Evolutionary conservation across 116 monocot genomes (phyloP), one percentile per base, ranked within the genome.

Genomic region (Phalaenopsis hybrid): DNA sequence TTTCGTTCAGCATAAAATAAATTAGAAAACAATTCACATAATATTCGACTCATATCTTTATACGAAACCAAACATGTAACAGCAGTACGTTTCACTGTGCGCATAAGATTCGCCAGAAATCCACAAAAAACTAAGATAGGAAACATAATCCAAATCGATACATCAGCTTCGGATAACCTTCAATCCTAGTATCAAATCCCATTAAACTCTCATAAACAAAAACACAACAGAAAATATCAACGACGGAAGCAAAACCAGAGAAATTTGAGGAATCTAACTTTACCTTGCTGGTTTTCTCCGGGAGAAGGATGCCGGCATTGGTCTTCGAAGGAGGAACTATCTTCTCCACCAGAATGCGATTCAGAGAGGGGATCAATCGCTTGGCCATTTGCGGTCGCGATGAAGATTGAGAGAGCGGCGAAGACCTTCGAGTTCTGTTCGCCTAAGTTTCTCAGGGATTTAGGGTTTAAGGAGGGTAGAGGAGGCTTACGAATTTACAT

Each of bases 301-400:
- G 88, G 48, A 90, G 88, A 25, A 90, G 82, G 78, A 90, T 88
- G 43, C 90, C 86, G 4, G 82, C 78, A 74, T 15, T 80, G 44
- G 88, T 90, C 88, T 88, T 90, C 44, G 90, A 86, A 0, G 88
- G 88, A 15, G 90, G 90, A 20, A 90, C 78, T 52, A 88, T 78
- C 84, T 90, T 90, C 86, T 90, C 88, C 17, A 90, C 84, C 69
- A 88, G 81, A 59, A 90, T 44, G 33, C 90, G 65, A 61, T 90
- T 90, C 61, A 90, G 12, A 23, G 84, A 68, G 0, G 88, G 90
- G 23, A 90, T 82, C 67, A 90, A 45, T 17, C 88, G 86, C 82
- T 79, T 83, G 72, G 83, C 79, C 83, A 83, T 80, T 20, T 16
- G 12, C 13, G 4, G 41, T 72, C 15, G 72, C n/a, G 72, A 5